Conservation (phyloP, 345 rosid genomes). For the Ricinus communis region DNA sequence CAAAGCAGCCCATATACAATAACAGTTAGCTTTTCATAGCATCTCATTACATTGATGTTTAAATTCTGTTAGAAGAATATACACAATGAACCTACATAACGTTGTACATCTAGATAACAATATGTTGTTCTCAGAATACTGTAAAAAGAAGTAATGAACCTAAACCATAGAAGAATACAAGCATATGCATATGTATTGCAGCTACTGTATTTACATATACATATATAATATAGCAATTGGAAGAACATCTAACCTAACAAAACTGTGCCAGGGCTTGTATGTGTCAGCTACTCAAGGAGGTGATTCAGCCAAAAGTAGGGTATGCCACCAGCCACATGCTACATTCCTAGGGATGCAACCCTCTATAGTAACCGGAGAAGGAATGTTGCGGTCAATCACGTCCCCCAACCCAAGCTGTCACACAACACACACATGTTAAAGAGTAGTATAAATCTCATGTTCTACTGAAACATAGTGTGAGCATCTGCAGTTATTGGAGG, state of each 20-base stretch:
- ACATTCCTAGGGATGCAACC: slow-evolving; percentile 61
- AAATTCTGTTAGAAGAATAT: slow-evolving; percentile 13
- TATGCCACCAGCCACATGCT: slow-evolving; percentile 99
- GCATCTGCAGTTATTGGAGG: background rate
- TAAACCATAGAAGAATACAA: slow-evolving; percentile 23
- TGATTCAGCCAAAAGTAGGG: slow-evolving; percentile 70
- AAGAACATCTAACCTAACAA: slow-evolving; percentile 56
- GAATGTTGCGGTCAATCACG: slow-evolving; percentile 77
- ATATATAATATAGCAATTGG: slow-evolving; percentile 13
- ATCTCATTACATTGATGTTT: slow-evolving; percentile 18
- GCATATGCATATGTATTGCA: slow-evolving; percentile 20
- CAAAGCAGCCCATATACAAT: too few relatives aligned
- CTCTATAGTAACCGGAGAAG: slow-evolving; percentile 61
- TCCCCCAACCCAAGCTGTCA: slow-evolving; percentile 94
- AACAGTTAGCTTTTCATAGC: background rate
- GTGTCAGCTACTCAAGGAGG: slow-evolving; percentile 42
- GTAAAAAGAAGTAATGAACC: slow-evolving; percentile 7
- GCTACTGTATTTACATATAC: slow-evolving; percentile 25
- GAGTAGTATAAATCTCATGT: background rate
- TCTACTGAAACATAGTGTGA: background rate
- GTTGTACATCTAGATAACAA: slow-evolving; percentile 15
- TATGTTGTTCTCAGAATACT: background rate
- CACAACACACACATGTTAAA: slow-evolving; percentile 18
- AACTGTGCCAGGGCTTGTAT: slow-evolving; percentile 38
- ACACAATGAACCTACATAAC: slow-evolving; percentile 28